A percentile compares a stretch with the other conserved stretches of the same genome.
These are phyloP conservation scores for Trichoderma sp. DNA, from an alignment of 2,329 filamentous ascomycete genomes.

Conservation along the genomic window DNA sequence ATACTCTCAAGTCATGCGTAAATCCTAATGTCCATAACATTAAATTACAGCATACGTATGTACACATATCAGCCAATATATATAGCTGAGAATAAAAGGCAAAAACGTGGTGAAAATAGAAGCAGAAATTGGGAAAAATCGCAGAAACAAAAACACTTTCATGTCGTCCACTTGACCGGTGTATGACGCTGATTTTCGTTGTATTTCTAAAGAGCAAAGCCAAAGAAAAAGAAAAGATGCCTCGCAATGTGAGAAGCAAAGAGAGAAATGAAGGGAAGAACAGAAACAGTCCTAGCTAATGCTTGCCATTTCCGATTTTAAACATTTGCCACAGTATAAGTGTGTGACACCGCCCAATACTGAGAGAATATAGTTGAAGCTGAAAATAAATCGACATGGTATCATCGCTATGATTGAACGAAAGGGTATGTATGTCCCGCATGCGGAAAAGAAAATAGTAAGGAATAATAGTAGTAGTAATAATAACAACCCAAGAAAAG, in stretches of 20 bases:
- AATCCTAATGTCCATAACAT: slow-evolving; percentile 2
- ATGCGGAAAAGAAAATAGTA: slow-evolving; percentile 35
- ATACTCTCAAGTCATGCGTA: slow-evolving; percentile 1
- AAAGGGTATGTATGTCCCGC: slow-evolving; percentile 42
- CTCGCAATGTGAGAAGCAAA: neutral
- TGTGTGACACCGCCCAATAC: slow-evolving; percentile 6
- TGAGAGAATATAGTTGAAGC: slow-evolving; percentile 16
- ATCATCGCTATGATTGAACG: slow-evolving; percentile 36
- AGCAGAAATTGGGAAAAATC: neutral
- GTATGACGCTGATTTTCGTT: neutral
- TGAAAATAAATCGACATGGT: slow-evolving; percentile 28
- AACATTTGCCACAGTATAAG: slow-evolving; percentile 6
- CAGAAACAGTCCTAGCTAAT: neutral
- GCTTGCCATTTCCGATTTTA: slow-evolving; percentile 9
- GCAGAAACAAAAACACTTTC: neutral
- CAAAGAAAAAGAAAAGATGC: neutral
- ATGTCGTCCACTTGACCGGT: slow-evolving; percentile 1
- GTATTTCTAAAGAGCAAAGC: neutral
- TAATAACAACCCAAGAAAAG: slow-evolving; percentile 9
- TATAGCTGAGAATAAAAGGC: neutral
- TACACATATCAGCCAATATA: slow-evolving; percentile 1
- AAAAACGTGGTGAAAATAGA: neutral
- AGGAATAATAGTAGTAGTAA: slow-evolving; percentile 28
- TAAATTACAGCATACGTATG: slow-evolving; percentile 17
- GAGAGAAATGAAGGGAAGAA: neutral